These are phyloP conservation scores for Mycocentrospora acerina DNA, from an alignment of 2,329 filamentous ascomycete species.

Conservation along the genomic window DNA sequence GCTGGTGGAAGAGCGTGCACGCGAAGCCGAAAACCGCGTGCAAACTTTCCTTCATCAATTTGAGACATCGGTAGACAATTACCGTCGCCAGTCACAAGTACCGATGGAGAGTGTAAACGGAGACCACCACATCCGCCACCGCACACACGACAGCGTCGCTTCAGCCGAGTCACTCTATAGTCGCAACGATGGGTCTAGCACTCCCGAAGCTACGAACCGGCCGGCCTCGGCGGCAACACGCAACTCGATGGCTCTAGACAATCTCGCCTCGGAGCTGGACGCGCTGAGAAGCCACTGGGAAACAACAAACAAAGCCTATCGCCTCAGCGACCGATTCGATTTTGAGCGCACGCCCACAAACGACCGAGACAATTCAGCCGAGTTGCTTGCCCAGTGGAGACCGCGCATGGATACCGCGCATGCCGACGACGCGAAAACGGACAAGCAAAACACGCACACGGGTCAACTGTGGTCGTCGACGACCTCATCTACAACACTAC, in stretches of 20 bases:
- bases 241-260: slow-evolving; percentile 77
- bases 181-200: slow-evolving; percentile 40
- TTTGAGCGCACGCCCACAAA: slow-evolving; percentile 62
- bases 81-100: slow-evolving; percentile 71
- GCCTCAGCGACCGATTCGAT: slow-evolving; percentile 85
- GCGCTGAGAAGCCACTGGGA: slow-evolving; percentile 91
- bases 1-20: slow-evolving; percentile 77
- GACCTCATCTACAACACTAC: too few species aligned
- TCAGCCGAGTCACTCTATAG: slow-evolving; percentile 56
- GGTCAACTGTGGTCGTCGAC: background rate
- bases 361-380: slow-evolving; percentile 33
- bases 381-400: slow-evolving; percentile 39
- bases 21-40: slow-evolving; percentile 91
- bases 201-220: slow-evolving; percentile 35
- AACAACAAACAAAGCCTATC: slow-evolving; percentile 91
- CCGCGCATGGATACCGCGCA: slow-evolving; percentile 32
- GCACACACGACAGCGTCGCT: slow-evolving; percentile 62
- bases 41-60: slow-evolving; percentile 92
- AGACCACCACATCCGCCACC: slow-evolving; percentile 40
- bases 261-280: slow-evolving; percentile 88
- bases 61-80: slow-evolving; percentile 89
- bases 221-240: slow-evolving; percentile 43
- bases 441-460: background rate
- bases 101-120: slow-evolving; percentile 35
- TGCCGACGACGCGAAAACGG: background rate